A percentile compares a stretch with the other conserved stretches of the same genome.
phyloP scores from a whole-genome alignment of 2,329 filamentous ascomycete genomes.

The Cercospora sp. region DNA sequence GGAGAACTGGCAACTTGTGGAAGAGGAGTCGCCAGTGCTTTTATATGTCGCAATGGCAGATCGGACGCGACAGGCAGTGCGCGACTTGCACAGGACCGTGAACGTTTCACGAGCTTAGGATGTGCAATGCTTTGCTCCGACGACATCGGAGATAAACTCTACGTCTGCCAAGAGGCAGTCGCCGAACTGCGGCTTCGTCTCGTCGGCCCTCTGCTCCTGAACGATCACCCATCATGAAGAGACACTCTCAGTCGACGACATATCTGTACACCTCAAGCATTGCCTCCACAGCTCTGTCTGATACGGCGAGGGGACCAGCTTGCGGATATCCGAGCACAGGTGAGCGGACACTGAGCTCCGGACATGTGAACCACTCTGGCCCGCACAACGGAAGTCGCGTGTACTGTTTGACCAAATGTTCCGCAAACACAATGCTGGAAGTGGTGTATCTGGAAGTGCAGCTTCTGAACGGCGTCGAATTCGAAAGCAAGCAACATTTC shows the following conservation, averaged over 20 bases:
- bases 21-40: neutral
- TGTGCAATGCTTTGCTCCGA: neutral
- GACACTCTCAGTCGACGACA: neutral
- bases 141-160: conserved; percentile 5
- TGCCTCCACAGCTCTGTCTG: neutral
- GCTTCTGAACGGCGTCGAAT: neutral
- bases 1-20: neutral
- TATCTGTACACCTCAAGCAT: neutral
- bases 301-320: neutral
- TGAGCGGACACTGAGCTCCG: neutral
- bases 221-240: neutral
- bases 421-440: neutral
- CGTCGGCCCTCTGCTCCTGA: neutral
- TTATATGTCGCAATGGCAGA: conserved; percentile 1
- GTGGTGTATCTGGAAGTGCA: neutral
- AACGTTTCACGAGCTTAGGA: neutral
- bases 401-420: neutral
- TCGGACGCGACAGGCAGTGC: neutral
- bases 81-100: neutral
- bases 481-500: neutral
- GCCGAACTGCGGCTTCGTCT: neutral
- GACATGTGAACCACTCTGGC: neutral
- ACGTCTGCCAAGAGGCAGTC: neutral
- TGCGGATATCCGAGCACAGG: neutral
- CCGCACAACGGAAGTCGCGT: neutral